Evolutionary conservation across 495 filamentous ascomycete species (phyloP).

Genomic region (Aspergillus panamensis): DNA sequence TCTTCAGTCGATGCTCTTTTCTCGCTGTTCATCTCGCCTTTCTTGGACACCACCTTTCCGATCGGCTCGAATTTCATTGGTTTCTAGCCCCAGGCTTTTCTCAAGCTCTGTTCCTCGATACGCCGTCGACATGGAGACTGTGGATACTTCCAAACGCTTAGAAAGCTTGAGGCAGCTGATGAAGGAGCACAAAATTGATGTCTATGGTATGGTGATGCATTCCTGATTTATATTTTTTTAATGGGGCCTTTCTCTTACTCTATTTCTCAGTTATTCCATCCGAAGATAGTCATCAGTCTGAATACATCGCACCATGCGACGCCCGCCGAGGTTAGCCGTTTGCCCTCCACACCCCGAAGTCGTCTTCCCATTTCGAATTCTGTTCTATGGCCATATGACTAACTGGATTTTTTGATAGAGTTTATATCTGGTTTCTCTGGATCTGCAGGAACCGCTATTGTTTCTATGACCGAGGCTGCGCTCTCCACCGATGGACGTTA

Average conservation of each 20-base stretch:
- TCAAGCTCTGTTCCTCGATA: slow-evolving; percentile 35
- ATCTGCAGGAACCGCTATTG: slow-evolving; percentile 87
- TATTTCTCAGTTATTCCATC: slow-evolving; percentile 79
- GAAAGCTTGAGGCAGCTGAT: slow-evolving; percentile 77
- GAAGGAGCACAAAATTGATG: slow-evolving; percentile 80
- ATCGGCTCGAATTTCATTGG: slow-evolving; percentile 29
- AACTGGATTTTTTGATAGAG: slow-evolving; percentile 40
- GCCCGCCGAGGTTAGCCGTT: slow-evolving; percentile 67
- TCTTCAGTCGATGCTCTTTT: slow-evolving; percentile 42
- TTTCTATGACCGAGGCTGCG: slow-evolving; percentile 82
- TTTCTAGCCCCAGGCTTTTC: slow-evolving; percentile 35
- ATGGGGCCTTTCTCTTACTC: slow-evolving; percentile 17
- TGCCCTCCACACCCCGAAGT: not conserved
- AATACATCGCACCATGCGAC: slow-evolving; percentile 95
- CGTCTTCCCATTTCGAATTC: not conserved
- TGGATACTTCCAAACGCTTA: slow-evolving; percentile 78
- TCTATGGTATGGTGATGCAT: slow-evolving; percentile 76
- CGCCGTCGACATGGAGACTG: slow-evolving; percentile 70
- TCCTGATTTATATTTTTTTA: slow-evolving; percentile 2
- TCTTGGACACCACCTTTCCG: slow-evolving; percentile 33
- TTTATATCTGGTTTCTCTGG: slow-evolving; percentile 95
- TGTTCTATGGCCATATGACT: slow-evolving; percentile 5
- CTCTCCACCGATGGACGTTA: slow-evolving; percentile 96
- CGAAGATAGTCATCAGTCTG: slow-evolving; percentile 95
- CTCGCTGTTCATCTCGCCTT: slow-evolving; percentile 33